These are phyloP conservation scores for Colletotrichum costaricense DNA, from an alignment of 2,329 filamentous ascomycete genomes.

Conservation along the genomic window DNA sequence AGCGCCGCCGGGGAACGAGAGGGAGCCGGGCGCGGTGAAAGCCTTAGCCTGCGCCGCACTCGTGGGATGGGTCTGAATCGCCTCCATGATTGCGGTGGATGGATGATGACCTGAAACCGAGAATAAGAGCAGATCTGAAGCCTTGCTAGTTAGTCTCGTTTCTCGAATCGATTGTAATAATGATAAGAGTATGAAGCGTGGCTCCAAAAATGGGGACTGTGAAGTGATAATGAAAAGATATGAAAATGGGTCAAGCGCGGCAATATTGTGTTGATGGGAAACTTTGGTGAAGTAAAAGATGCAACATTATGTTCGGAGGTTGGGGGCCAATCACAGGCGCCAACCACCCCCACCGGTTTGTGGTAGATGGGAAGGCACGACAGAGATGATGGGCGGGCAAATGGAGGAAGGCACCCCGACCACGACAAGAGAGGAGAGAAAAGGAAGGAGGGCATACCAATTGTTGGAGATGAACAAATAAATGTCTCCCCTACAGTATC, in stretches of 20 bases:
- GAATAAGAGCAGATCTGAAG: constrained; percentile 42
- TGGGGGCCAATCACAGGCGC: neutral
- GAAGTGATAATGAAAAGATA: neutral
- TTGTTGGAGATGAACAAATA: constrained; percentile 93
- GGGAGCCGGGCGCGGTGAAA: constrained; percentile 91
- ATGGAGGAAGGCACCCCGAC: neutral
- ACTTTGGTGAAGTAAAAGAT: neutral
- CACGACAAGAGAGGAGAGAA: constrained; percentile 33
- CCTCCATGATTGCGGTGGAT: constrained; percentile 75
- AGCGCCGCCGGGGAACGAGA: constrained; percentile 89
- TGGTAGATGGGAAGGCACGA: neutral
- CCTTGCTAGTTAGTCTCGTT: neutral
- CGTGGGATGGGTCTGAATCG: constrained; percentile 89
- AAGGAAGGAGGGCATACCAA: constrained; percentile 61
- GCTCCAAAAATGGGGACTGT: neutral
- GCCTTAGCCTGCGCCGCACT: constrained; percentile 95
- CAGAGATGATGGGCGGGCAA: neutral
- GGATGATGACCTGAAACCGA: neutral
- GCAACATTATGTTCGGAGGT: neutral
- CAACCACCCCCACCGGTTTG: too few relatives aligned
- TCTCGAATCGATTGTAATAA: neutral
- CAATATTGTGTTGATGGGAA: neutral
- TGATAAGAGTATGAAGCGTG: neutral
- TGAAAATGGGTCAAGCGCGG: neutral
- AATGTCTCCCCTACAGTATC: constrained; percentile 88